phyloP scores from a whole-genome alignment of 148 eudicot species.

The Heliamphora exappendiculata region DNA sequence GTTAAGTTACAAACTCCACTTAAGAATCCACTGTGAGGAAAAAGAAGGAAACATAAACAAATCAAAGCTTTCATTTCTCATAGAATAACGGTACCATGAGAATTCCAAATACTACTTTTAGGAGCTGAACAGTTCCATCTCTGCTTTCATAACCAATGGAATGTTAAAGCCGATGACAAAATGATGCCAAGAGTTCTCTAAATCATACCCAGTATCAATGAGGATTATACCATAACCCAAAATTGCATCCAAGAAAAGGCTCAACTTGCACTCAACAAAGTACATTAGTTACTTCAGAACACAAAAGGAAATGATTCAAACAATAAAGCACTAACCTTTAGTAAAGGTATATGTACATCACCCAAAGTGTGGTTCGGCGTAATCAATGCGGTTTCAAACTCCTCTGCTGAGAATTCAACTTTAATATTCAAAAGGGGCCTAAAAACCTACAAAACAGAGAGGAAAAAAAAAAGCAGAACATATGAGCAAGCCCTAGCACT shows the following conservation, averaged over 20 bases:
- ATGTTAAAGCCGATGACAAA: no score
- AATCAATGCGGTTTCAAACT: conserved; percentile 89
- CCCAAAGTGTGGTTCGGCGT: conserved; percentile 70
- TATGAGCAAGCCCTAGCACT: conserved; percentile 24
- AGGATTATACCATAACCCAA: neutral
- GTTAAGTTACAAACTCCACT: no score
- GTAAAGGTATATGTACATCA: conserved; percentile 79
- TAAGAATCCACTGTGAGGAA: no score
- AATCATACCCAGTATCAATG: neutral
- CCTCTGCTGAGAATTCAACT: conserved; percentile 85
- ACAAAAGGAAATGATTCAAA: neutral
- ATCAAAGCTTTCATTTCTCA: no score
- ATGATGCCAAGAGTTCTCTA: neutral
- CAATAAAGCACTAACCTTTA: conserved; percentile 64
- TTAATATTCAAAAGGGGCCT: conserved; percentile 71
- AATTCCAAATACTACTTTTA: no score
- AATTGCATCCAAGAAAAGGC: conserved; percentile 1
- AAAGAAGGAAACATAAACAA: no score
- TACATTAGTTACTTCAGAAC: neutral
- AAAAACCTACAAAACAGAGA: conserved; percentile 53
- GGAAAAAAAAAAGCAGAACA: conserved; percentile 22
- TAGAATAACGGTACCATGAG: no score
- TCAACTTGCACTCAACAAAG: neutral
- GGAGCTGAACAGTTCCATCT: no score
- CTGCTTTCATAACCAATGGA: no score